A percentile compares a stretch with the other conserved stretches of the same genome.
Conservation (phyloP, 2,329 filamentous ascomycete genomes). For the Sporothrix pallida region DNA sequence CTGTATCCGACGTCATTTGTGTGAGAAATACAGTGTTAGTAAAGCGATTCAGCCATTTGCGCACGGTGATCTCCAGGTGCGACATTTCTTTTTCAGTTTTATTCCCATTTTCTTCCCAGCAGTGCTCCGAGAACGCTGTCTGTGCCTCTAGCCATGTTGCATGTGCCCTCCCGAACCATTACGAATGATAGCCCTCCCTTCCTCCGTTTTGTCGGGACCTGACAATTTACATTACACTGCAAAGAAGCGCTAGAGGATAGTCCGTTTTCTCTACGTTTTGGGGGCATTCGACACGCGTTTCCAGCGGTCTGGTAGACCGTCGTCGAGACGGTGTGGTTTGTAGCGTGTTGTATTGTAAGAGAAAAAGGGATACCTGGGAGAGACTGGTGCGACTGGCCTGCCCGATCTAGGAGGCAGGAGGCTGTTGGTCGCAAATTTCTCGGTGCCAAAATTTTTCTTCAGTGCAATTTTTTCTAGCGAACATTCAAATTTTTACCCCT, state of each 20-base stretch:
- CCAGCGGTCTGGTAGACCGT: background rate
- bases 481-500: background rate
- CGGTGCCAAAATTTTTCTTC: background rate
- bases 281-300: constrained; percentile 7
- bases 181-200: background rate
- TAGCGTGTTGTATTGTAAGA: no score
- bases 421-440: background rate
- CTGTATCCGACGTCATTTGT: background rate
- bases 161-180: background rate
- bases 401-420: constrained; percentile 2
- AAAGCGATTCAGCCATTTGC: background rate
- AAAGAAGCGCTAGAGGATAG: background rate
- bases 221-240: background rate
- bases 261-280: background rate
- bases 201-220: background rate
- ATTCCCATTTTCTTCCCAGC: background rate
- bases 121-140: constrained; percentile 18
- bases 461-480: background rate
- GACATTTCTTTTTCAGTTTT: background rate
- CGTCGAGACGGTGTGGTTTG: no score
- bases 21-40: constrained; percentile 9
- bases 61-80: background rate
- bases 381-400: constrained; percentile 1
- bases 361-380: no score
- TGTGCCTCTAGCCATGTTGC: constrained; percentile 7